Base-by-base conservation (phyloP, 345 rosid species). In the Trapa incisa region DNA sequence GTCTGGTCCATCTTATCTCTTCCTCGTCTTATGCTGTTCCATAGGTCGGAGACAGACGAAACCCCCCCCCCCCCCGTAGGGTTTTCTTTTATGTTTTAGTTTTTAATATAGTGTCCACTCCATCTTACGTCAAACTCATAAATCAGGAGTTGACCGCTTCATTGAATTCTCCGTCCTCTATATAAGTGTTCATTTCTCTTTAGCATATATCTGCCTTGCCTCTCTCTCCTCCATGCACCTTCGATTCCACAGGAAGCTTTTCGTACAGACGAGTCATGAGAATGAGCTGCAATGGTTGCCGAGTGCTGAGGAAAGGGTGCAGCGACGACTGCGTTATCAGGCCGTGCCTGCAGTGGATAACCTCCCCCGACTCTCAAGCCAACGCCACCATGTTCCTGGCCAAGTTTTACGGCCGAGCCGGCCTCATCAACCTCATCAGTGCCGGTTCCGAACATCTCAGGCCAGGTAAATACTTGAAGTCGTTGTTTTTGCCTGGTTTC, bases 291-390 rank as follows among this genome's bases (percentile, higher is more conserved):
- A 93, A 93, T 78, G 98, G 98, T 1, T 93, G 98, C 68, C 80
- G 98, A 13, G 97, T 93, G 67, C 94, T 93, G n/a, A 85, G 98
- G 52, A 93, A 91, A 68, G 98, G 98, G 16, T 93, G 98, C 71
- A 85, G 90, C 63, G 97, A 93, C 32, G 86, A 82, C 63, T 93
- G 98, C 70, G 81, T 84, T 69, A 88, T 93, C 67, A 78, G 97
- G 61, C 98, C 97, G n/a, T 90, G 97, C 67, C 81, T 93, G 5
- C 89, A 90, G 66, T 90, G 98, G 98, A 93, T 93, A 86, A 83
- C 77, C 53, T 78, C 80, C 70, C 78, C 98, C 0, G 98, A 93
- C 47, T 85, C 95, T 22, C 98, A 93, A 47, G 97, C 96, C 56
- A 80, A 90, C 87, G 96, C 96, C 67, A 93, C 98, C 53, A 87